These are phyloP conservation scores for Cochlearia excelsa DNA, from an alignment of 345 rosid genomes.

Conservation along the genomic window DNA sequence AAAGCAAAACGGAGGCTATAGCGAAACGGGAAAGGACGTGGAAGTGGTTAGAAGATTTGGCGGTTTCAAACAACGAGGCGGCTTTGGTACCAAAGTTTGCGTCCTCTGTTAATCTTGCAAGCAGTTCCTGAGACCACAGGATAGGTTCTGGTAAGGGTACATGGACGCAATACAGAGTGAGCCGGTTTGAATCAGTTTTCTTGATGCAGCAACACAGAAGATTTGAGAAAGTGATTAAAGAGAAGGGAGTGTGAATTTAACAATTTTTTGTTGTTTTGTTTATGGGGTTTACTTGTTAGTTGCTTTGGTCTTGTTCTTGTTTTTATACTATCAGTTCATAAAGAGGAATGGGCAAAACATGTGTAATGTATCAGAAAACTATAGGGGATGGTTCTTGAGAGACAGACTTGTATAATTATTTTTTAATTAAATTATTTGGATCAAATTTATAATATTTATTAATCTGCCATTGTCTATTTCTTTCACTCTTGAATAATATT, in stretches of 20 bases:
- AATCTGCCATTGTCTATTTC: not conserved
- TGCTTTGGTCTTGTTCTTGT: conserved; percentile 18
- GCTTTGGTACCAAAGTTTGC: conserved; percentile 49
- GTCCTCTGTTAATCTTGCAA: conserved; percentile 48
- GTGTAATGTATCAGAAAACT: conserved; percentile 26
- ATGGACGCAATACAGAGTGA: conserved; percentile 6
- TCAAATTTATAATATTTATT: not conserved
- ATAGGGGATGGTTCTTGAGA: conserved; percentile 22
- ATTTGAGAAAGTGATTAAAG: conserved; percentile 12
- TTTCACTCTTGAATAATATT: too few species aligned
- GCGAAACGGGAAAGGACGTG: conserved; percentile 57
- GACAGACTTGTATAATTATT: conserved; percentile 30
- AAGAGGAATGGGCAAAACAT: conserved; percentile 13
- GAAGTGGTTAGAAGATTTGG: conserved; percentile 66
- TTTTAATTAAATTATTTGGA: conserved; percentile 8
- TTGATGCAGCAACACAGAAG: conserved; percentile 4
- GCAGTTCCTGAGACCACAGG: conserved; percentile 25
- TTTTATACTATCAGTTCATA: not conserved
- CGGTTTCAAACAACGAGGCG: conserved; percentile 54
- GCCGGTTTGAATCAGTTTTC: conserved; percentile 15
- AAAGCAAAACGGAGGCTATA: conserved; percentile 45
- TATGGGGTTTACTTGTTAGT: conserved; percentile 14
- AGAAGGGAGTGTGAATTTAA: conserved; percentile 23
- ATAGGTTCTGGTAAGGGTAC: conserved; percentile 21
- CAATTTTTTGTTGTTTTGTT: not conserved